Conservation (phyloP, 352 stramenopile genomes). For the Phytophthora idaei region DNA sequence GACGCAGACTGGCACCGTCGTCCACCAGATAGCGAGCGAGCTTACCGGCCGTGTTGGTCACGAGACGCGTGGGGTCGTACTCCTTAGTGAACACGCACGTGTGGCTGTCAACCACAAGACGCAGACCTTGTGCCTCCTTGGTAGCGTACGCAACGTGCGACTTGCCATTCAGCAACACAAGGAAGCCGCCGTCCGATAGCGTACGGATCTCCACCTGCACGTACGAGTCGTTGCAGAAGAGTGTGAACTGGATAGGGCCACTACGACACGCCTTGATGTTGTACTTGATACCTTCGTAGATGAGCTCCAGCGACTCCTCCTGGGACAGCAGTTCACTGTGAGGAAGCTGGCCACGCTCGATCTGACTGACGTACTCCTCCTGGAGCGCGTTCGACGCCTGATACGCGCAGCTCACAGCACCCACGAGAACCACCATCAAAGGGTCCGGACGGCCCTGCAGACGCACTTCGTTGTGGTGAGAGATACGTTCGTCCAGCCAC, state of each 20-base stretch:
- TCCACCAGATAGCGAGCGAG: slow-evolving; percentile 99
- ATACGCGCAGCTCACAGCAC: slow-evolving; percentile 86
- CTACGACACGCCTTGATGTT: slow-evolving; percentile 92
- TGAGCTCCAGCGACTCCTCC: slow-evolving; percentile 94
- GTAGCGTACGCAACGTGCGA: slow-evolving; percentile 97
- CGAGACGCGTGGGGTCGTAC: slow-evolving; percentile 98
- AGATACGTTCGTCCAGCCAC: slow-evolving; percentile 98
- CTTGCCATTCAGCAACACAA: slow-evolving; percentile 97
- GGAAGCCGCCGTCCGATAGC: slow-evolving; percentile 98
- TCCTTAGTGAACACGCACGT: slow-evolving; percentile 99
- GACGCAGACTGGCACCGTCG: slow-evolving; percentile 91
- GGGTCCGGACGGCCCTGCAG: slow-evolving; percentile 83
- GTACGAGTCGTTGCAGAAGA: slow-evolving; percentile 90
- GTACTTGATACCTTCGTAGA: slow-evolving; percentile 99
- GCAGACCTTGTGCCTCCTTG: slow-evolving; percentile 88
- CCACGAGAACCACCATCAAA: slow-evolving; percentile 89
- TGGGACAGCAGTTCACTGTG: slow-evolving; percentile 86
- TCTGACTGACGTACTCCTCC: slow-evolving; percentile 83
- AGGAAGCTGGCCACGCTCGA: slow-evolving; percentile 93
- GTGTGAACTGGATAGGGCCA: slow-evolving; percentile 91
- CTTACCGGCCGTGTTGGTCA: slow-evolving; percentile 98
- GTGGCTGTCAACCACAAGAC: slow-evolving; percentile 94
- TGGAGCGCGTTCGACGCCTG: slow-evolving; percentile 74
- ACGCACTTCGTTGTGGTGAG: slow-evolving; percentile 91
- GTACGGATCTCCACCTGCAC: slow-evolving; percentile 94